Percentiles rank a stretch among this genome's conserved stretches.
Evolutionary conservation across 225 moss, liverwort and hornwort genomes (phyloP).

Genomic region (Sphagnum tenellum): DNA sequence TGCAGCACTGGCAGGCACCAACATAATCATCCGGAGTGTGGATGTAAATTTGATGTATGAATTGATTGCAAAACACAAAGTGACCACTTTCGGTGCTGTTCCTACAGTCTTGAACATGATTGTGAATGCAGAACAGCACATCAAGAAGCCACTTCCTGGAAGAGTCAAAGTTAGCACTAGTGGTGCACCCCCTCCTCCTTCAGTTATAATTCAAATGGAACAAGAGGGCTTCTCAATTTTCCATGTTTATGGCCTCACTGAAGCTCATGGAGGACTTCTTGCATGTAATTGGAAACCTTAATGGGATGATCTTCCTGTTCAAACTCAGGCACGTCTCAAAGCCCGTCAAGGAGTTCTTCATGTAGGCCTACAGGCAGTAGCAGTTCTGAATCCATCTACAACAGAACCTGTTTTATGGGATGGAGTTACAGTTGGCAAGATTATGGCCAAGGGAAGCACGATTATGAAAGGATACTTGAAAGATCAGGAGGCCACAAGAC

Average conservation of each 20-base stretch:
- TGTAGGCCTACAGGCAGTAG: slow-evolving; percentile 33
- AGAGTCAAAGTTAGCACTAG: slow-evolving; percentile 48
- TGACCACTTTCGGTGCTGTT: slow-evolving; percentile 69
- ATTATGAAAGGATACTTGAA: slow-evolving; percentile 84
- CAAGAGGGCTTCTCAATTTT: slow-evolving; percentile 53
- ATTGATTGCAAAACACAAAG: slow-evolving; percentile 31
- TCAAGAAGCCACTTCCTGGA: slow-evolving; percentile 24
- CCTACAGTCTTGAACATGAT: slow-evolving; percentile 68
- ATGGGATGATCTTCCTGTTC: slow-evolving; percentile 39
- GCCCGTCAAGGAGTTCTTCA: slow-evolving; percentile 75
- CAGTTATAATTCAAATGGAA: slow-evolving; percentile 52
- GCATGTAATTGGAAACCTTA: slow-evolving; percentile 68
- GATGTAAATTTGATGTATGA: slow-evolving; percentile 36
- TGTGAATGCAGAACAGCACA: slow-evolving; percentile 35
- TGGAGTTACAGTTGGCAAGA: slow-evolving; percentile 58
- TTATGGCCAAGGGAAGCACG: slow-evolving; percentile 55
- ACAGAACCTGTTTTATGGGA: slow-evolving; percentile 55
- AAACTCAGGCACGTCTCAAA: slow-evolving; percentile 40
- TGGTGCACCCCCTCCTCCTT: slow-evolving; percentile 66
- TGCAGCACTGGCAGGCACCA: slow-evolving; percentile 63
- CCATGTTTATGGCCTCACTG: slow-evolving; percentile 69
- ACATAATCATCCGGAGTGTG: slow-evolving; percentile 48
- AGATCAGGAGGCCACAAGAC: slow-evolving; percentile 36
- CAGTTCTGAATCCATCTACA: slow-evolving; percentile 45
- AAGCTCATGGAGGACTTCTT: slow-evolving; percentile 49